phyloP scores from a whole-genome alignment of 345 rosid species.

The Leavenworthia alabamica region DNA sequence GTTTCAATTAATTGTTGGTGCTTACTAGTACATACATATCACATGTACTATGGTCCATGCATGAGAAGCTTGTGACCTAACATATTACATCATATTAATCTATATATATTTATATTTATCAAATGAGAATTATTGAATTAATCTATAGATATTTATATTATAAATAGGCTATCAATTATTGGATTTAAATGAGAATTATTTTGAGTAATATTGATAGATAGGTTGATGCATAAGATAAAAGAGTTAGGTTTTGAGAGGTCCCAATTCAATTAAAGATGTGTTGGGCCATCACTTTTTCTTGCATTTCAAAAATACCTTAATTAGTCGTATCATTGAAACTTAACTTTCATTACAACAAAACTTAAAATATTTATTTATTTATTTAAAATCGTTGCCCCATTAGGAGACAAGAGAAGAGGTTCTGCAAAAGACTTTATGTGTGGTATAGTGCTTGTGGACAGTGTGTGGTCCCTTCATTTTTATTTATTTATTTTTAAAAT shows the following conservation, averaged over 20 bases:
- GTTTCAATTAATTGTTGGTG: conserved; percentile 29
- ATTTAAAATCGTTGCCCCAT: conserved; percentile 33
- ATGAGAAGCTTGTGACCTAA: conserved; percentile 26
- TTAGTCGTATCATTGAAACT: conserved; percentile 28
- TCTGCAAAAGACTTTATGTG: conserved; percentile 36
- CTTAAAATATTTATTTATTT: background rate
- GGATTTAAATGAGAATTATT: no score
- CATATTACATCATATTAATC: background rate
- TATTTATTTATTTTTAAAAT: no score
- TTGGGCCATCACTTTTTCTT: conserved; percentile 32
- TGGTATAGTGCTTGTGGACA: conserved; percentile 29
- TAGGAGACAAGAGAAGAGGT: conserved; percentile 36
- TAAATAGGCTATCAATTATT: background rate
- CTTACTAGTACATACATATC: conserved; percentile 21
- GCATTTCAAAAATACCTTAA: conserved; percentile 29
- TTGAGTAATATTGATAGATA: conserved; percentile 3
- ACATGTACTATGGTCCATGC: conserved; percentile 32
- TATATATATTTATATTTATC: no score
- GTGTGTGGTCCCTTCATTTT: conserved; percentile 27
- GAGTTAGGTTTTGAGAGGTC: conserved; percentile 27
- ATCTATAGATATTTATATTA: no score
- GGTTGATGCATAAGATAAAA: background rate
- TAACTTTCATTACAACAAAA: conserved; percentile 24
- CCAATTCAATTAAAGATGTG: conserved; percentile 20
- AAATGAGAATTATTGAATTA: no score